Evolutionary conservation across 352 stramenopile species (phyloP), one percentile per base, ranked within the genome.

Genomic region (Aphanomyces astaci): DNA sequence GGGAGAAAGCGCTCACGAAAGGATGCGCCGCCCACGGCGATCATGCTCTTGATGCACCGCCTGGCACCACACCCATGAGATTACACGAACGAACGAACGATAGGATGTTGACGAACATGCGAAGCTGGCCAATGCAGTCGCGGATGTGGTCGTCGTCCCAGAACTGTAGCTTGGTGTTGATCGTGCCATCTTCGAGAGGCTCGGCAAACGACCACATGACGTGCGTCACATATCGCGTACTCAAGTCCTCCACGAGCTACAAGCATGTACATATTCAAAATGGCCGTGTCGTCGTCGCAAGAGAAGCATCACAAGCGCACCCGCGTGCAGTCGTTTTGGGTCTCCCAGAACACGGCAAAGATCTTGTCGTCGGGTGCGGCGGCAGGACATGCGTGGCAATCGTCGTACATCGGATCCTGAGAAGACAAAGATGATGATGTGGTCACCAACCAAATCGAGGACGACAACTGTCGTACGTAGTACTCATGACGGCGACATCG

Each of bases 311-410:
- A 28, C 13, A 25, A 19, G n/a, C n/a, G n/a, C n/a, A n/a, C 56
- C n/a, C 56, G 53, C 11, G 11, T 10, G 53, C 53, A 62, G 31
- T 62, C 53, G 25, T 24, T 46, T n/a, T 62, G 53, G 10, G 30
- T 48, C 22, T 62, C 53, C 53, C 53, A 62, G 27, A 62, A 62
- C 25, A 62, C 53, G 31, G 53, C 53, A 62, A 62, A 62, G 53
- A 62, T 36, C 2, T 36, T 31, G 53, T 62, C 53, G 27, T 43
- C 10, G 28, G 53, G 53, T 24, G 27, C 28, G 43, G 53, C 15
- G 15, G 31, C 27, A 9, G 53, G 53, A 24, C 53, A 62, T 22
- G 1, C 3, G 4, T 62, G 27, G 53, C 53, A 62, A 31, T 62
- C 53, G 53, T 62, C 22, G 53, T 46, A 22, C 31, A 62, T 11